Evolutionary conservation across 352 stramenopile genomes (phyloP), one percentile per base, ranked within the genome.

Genomic region (Globisporangium polare): DNA sequence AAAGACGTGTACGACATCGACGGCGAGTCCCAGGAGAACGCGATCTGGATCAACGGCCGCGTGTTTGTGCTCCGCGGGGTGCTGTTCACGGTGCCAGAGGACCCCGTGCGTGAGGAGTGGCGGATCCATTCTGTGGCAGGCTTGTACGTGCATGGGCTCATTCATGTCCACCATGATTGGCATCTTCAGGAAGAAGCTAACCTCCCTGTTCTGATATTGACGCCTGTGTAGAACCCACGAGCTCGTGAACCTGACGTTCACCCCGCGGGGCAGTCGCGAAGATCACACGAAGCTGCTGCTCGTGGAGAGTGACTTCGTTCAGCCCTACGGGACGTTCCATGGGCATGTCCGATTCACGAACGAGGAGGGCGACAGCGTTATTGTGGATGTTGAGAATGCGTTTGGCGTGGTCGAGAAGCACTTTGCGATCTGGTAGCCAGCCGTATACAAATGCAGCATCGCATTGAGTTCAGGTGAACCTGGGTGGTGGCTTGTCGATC

Each of bases 381-480:
- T 20, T 5, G 60, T 82, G 9, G 33, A 70, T 2, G 65, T 82
- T 1, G 15, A 61, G 7, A 35, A 73, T 18, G 73, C 73, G n/a
- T 82, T 82, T 54, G 73, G 73, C 12, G 69, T 82, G 13, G 72
- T 80, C 5, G 72, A 83, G 55, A 62, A 78, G 50, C 74, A 83
- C 51, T 65, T 74, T 51, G 69, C 69, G 3, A 17, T 83, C 26
- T 82, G 73, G 73, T 82, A 71, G 33, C 20, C 17, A n/a, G 42
- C 33, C n/a, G n/a, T n/a, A n/a, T n/a, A n/a, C n/a, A n/a, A n/a
- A n/a, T n/a, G n/a, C n/a, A n/a, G n/a, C n/a, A n/a, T n/a, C n/a
- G n/a, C n/a, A n/a, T n/a, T n/a, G n/a, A n/a, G n/a, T n/a, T n/a
- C n/a, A n/a, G n/a, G n/a, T n/a, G n/a, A n/a, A n/a, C n/a, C n/a